Percentiles rank a stretch among this genome's conserved stretches.
Conservation (phyloP, 1,139 yeast species). For the Zygoascus meyerae region DNA sequence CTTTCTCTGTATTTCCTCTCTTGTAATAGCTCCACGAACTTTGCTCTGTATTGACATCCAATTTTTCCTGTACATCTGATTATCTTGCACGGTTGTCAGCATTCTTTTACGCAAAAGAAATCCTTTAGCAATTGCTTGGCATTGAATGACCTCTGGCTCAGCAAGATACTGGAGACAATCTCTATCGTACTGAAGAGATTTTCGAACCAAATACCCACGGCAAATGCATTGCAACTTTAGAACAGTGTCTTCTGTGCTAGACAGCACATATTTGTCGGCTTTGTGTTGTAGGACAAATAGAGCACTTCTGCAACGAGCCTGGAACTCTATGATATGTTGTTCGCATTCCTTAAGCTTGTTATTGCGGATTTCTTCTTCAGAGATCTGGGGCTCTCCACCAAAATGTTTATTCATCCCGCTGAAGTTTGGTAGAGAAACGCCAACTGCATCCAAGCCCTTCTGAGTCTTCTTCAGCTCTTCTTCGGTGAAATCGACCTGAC, state of each 20-base stretch:
- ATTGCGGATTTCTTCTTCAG: slow-evolving; percentile 32
- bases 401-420: slow-evolving; percentile 37
- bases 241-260: slow-evolving; percentile 14
- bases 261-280: slow-evolving; percentile 19
- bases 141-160: slow-evolving; percentile 36
- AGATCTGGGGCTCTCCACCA: slow-evolving; percentile 24
- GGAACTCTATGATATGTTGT: slow-evolving; percentile 31
- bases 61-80: slow-evolving; percentile 18
- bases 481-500: slow-evolving; percentile 54
- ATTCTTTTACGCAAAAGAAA: slow-evolving; percentile 32
- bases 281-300: slow-evolving; percentile 16
- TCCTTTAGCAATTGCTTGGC: slow-evolving; percentile 53
- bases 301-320: slow-evolving; percentile 34
- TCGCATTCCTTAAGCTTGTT: slow-evolving; percentile 26
- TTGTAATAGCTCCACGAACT: slow-evolving; percentile 19
- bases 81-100: slow-evolving; percentile 17
- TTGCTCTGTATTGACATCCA: slow-evolving; percentile 33
- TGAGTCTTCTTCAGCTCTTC: slow-evolving; percentile 68
- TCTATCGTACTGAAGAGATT: slow-evolving; percentile 14
- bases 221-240: slow-evolving; percentile 18
- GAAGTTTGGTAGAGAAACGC: slow-evolving; percentile 39
- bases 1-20: slow-evolving; percentile 4
- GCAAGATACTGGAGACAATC: slow-evolving; percentile 19
- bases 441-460: slow-evolving; percentile 50
- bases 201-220: slow-evolving; percentile 13